Base-by-base conservation (phyloP, 2,329 filamentous ascomycete species). In the Juglanconis juglandina region DNA sequence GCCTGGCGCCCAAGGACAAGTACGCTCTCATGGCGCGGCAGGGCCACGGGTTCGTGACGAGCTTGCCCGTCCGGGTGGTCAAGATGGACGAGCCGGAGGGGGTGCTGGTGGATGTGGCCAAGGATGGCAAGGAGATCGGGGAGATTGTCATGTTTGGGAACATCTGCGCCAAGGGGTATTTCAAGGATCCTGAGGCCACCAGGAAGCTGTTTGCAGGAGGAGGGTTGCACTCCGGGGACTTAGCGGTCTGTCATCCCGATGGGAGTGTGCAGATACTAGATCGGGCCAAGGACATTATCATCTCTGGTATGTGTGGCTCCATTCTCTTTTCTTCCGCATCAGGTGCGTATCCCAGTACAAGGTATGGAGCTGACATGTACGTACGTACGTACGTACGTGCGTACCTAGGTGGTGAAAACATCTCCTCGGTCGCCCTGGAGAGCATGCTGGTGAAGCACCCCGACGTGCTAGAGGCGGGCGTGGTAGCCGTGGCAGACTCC, bases 261-360 rank as follows among this genome's bases (percentile, higher is more conserved):
- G 93, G 94, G 1, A 89, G 91, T 60, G 88, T 92, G 49, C 92
- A 98, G 78, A 96, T 99, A 65, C 79, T 96, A 61, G 95, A 99
- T 75, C 84, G 95, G 24, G 91, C 92, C 13, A 99, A 99, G 79
- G 95, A 99, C 71, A 97, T 99, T 56, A 99, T 99, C 69, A 99
- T 99, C 64, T 96, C 91, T 56, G 91, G 90, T 91, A 79, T 67
- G 81, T 73, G 53, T 50, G 5, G 35, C 39, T 48, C 14, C 14
- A 11, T 8, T 58, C 14, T 57, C 56, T 56, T 4, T 35, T 44
- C 24, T 46, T 24, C 6, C 32, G 57, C 33, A 64, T 39, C 56
- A 24, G 24, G 2, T 24, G 24, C 24, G 24, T 24, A 24, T 24
- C 24, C 24, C 24, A 24, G 24, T 24, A 24, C 24, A 24, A 24